Evolutionary conservation across 164 flowering plant genomes (phyloP), one percentile per base, ranked within the genome.

Genomic region (Protea cynaroides): DNA sequence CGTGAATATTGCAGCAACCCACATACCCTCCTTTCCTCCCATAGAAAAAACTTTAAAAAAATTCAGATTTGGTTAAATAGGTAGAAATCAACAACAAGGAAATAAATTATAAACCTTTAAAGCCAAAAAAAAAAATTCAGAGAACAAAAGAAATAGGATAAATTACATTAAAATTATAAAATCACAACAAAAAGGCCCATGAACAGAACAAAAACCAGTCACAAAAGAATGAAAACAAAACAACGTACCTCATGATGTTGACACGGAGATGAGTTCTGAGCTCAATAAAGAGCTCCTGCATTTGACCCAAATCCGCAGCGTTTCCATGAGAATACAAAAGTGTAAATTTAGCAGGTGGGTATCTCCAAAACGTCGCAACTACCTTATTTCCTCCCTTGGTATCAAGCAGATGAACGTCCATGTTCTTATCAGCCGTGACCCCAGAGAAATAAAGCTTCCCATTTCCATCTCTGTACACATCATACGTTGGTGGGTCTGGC

Each of bases 301-400:
- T 92, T 78, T 92, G 98, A 15, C 98, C 98, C 72, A 92, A 73
- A 71, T 92, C 98, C 6, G 98, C 98, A 25, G 98, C 98, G 63
- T 92, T 92, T 0, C 98, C 98, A 76, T 92, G 98, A 21, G 98
- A 92, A 63, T 92, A 92, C 71, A 92, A 66, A 21, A 92, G 23
- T 7, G 98, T 92, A 69, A 90, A 84, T 61, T 88, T 77, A 11
- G 85, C 98, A 75, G 75, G 72, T 38, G 95, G 98, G 77, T 88
- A 93, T 63, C 67, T 92, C 96, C 96, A 90, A 49, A 90, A 86
- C 24, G 88, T 86, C 37, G 98, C 96, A 0, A 88, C 96, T n/a
- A 92, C 66, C 75, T 79, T 85, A 47, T 84, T 88, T 36, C 98
- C 93, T 2, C 75, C 87, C 53, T 83, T 90, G 0, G 98, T 92